A percentile compares a stretch with the other conserved stretches of the same genome.
Evolutionary conservation across 2,329 filamentous ascomycete species (phyloP).

Genomic region (Calonectria pteridis): DNA sequence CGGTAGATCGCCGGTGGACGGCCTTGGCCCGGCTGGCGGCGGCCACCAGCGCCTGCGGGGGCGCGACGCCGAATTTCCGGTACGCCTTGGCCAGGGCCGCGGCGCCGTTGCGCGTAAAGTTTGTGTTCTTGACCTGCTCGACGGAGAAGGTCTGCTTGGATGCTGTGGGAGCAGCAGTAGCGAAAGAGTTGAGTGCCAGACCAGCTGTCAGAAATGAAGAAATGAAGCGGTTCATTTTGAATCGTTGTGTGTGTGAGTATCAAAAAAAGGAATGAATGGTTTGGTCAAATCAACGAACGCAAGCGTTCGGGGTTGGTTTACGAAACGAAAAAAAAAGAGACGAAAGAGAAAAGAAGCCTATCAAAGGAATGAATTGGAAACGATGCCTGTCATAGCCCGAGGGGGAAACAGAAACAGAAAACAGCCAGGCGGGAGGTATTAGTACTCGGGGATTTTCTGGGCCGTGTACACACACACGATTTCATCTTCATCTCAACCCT

Average conservation of each 20-base stretch:
- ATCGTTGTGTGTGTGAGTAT: background rate
- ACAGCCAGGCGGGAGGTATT: background rate
- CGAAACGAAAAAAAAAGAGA: background rate
- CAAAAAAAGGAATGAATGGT: background rate
- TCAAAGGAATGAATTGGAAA: constrained; percentile 13
- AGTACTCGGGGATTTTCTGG: background rate
- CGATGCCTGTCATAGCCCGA: background rate
- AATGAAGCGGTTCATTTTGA: constrained; percentile 15
- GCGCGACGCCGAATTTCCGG: constrained; percentile 50
- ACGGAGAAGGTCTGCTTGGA: constrained; percentile 41
- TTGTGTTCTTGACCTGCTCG: constrained; percentile 52
- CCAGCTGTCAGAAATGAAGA: constrained; percentile 6
- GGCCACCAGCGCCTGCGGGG: constrained; percentile 47
- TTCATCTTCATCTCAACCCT: background rate
- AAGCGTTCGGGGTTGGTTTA: background rate
- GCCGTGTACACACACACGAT: too few species aligned
- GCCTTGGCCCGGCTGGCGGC: constrained; percentile 13
- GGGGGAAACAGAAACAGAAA: background rate
- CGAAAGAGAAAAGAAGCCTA: background rate
- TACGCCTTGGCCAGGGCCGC: constrained; percentile 50
- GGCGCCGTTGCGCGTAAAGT: constrained; percentile 50
- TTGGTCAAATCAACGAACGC: background rate
- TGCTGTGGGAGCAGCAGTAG: constrained; percentile 1
- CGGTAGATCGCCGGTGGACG: constrained; percentile 41
- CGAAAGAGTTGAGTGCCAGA: constrained; percentile 11